Conservation (phyloP, 345 rosid genomes). For the Triadica sebifera region DNA sequence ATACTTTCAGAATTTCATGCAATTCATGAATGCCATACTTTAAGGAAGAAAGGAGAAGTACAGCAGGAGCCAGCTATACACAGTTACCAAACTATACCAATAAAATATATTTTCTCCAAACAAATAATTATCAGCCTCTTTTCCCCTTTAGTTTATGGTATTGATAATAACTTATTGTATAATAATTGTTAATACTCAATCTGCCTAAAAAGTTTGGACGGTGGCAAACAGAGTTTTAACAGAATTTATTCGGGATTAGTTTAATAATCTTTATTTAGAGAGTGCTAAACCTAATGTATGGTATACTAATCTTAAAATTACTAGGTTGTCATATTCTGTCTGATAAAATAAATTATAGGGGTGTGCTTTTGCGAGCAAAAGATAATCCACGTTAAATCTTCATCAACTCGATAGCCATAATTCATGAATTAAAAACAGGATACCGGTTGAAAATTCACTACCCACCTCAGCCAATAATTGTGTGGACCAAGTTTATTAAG, state of each 20-base stretch:
- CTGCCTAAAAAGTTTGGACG: not conserved
- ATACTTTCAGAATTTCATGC: conserved; percentile 18
- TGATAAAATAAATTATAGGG: not conserved
- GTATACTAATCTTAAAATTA: conserved; percentile 4
- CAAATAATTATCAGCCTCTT: not conserved
- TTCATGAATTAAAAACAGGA: not conserved
- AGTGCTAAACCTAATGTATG: conserved; percentile 20
- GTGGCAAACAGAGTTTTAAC: not conserved
- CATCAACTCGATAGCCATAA: not conserved
- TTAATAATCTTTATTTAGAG: not conserved
- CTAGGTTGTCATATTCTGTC: not conserved
- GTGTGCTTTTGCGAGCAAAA: not conserved
- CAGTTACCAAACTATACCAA: conserved; percentile 16
- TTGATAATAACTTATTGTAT: not conserved
- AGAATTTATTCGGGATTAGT: not conserved
- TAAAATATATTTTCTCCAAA: not conserved
- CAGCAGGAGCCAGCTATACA: conserved; percentile 24
- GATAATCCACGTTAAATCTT: not conserved
- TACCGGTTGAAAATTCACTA: not conserved
- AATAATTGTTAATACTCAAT: not conserved
- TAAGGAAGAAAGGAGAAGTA: conserved; percentile 11
- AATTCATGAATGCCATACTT: conserved; percentile 26
- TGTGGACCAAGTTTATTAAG: conserved; percentile 8
- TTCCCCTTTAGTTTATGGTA: not conserved
- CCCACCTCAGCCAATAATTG: conserved; percentile 14